Evolutionary conservation across 2,329 filamentous ascomycete genomes (phyloP), one percentile per base, ranked within the genome.

Genomic region (Cordyceps sp.): DNA sequence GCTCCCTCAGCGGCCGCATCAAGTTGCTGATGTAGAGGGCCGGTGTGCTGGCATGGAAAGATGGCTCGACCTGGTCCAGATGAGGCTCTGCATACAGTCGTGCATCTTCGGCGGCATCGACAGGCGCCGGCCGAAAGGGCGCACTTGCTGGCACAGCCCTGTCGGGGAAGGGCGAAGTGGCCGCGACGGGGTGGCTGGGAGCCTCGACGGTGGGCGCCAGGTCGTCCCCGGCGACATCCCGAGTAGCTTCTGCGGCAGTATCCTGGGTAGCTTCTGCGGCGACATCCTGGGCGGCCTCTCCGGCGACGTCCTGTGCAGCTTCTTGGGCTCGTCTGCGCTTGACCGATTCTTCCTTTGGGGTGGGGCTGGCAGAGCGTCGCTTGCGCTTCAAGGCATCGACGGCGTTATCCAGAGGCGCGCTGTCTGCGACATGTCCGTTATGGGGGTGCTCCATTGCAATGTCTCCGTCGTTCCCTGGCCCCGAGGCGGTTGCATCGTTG

Each of bases 1-100:
- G 58, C 1, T 73, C 68, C 36, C 83, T 78, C 16, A 96, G 62
- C 9, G 90, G 86, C 29, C 88, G 77, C 73, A 92, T 86, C 33
- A 96, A 72, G 45, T 93, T 78, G 51, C 78, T 77, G 43, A 96
- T 90, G 57, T 94, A 96, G 29, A 96, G 61, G 13, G 82, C 78
- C 21, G 72, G 57, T 4, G 85, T 88, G 5, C 78, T 74, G 16
- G 72, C 68, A 50, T 90, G 81, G 23, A 76, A 55, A 0, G 81
- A 66, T 6, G 77, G 73, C 17, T 54, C 53, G 19, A 64, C 53
- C 25, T 55, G 49, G 20, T 54, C 48, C 15, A 44, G 39, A 29
- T 55, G 51, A 30, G 44, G 42, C 19, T 55, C 55, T 40, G 53
- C 50, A 15, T 48, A 45, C 14, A 40, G 38, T 17, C 37, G 36